Base-by-base conservation (phyloP, 2,329 filamentous ascomycete genomes). In the Dothideomycetes sp. region DNA sequence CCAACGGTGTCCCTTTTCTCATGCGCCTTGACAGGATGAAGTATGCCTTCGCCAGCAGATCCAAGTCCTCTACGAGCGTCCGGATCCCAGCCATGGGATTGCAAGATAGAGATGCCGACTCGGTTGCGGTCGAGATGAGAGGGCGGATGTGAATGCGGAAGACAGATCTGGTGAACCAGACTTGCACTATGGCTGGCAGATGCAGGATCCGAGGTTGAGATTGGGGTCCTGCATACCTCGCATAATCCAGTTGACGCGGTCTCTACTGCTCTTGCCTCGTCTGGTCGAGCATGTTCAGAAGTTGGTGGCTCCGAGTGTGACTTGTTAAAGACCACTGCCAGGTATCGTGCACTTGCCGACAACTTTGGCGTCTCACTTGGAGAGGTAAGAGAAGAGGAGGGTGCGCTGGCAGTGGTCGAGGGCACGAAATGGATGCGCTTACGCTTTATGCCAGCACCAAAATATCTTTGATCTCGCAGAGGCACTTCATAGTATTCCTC, bases 1-100 rank as follows among this genome's bases (percentile, higher is more conserved):
- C 88, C 89, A 5, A 82, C 64, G 3, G 73, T 86, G 54, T 89
- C 77, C 32, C 79, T 72, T 61, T 94, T 94, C 40, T 72, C 65
- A 43, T 69, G 72, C 1, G 75, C 65, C 55, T 86, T 86, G 46
- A 95, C 68, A 1, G 88, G 88, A 47, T 78, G 79, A 31, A 80
- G 69, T 44, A 85, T 79, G 3, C 88, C 88, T 51, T 70, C 63
- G 1, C 82, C 79, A 2, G 65, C 62, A 8, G 72, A 72, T 0
- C 88, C 88, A 0, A 95, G 68, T 0, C 88, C 88, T 12, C 64
- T 59, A 3, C 85, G 68, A 19, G 75, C 67, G 58, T 88, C 83
- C 0, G 82, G 80, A 49, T 88, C 79, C 77, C 81, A 88, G 19
- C 83, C 83, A 43, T 81, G 72, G 1, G 73, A 68, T 38, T 75